Evolutionary conservation across 352 stramenopile species (phyloP).

Genomic region (Phytopythium litorale): DNA sequence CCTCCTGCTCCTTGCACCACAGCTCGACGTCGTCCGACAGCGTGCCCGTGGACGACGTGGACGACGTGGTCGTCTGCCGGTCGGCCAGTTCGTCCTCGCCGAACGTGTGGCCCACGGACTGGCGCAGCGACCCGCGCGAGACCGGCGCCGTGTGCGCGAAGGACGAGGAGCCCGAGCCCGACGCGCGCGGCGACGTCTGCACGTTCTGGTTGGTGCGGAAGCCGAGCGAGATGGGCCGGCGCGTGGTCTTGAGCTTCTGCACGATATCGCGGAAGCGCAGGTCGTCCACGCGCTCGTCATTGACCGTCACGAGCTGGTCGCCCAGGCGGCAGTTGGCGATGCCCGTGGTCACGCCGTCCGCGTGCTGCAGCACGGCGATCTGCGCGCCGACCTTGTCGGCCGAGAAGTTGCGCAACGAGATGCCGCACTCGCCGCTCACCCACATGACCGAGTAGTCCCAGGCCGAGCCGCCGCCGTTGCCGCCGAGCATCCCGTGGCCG

Average conservation of each 20-base stretch:
- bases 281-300: slow-evolving; percentile 58
- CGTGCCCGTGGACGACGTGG: slow-evolving; percentile 39
- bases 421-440: slow-evolving; percentile 79
- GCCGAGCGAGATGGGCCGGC: slow-evolving; percentile 60
- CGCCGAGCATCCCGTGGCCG: neutral
- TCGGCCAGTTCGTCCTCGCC: slow-evolving; percentile 26
- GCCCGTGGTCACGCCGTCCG: slow-evolving; percentile 68
- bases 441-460: slow-evolving; percentile 73
- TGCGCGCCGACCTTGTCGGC: slow-evolving; percentile 71
- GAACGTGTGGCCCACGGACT: slow-evolving; percentile 6
- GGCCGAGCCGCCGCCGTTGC: neutral
- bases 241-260: slow-evolving; percentile 68
- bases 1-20: slow-evolving; percentile 78
- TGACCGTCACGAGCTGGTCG: slow-evolving; percentile 72
- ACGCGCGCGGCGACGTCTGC: slow-evolving; percentile 49
- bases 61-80: slow-evolving; percentile 36
- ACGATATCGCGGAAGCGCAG: slow-evolving; percentile 71
- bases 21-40: slow-evolving; percentile 75
- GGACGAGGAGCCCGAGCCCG: slow-evolving; percentile 8
- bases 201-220: slow-evolving; percentile 70
- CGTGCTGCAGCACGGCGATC: slow-evolving; percentile 77
- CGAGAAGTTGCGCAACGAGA: slow-evolving; percentile 81
- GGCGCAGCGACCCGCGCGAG: slow-evolving; percentile 1
- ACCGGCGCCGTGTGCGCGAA: slow-evolving; percentile 13
- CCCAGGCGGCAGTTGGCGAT: slow-evolving; percentile 75